Base-by-base conservation (phyloP, 2,329 filamentous ascomycete genomes). In the Curvularia verruculosa region DNA sequence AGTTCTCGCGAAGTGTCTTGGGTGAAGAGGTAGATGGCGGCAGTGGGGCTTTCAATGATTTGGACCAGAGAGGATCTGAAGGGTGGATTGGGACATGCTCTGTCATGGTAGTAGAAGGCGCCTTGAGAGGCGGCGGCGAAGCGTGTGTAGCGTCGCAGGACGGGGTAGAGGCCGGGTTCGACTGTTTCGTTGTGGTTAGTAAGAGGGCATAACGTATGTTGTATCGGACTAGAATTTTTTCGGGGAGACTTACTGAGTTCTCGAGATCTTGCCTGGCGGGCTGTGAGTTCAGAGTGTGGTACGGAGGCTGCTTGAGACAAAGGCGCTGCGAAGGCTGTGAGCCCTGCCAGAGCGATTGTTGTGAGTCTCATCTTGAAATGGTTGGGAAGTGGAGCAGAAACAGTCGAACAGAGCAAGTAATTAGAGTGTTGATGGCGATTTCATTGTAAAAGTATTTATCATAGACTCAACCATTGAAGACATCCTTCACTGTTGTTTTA, bases 91-190 rank as follows among this genome's bases (percentile, higher is more conserved):
- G 53, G 49, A 26, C 62, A 65, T 10, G 10, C 3, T 6, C 29
- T 52, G 23, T 58, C 62, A 1, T 56, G 37, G 23, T 58, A 54
- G 39, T 61, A 65, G 15, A 65, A 63, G 13, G 60, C 58, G 28
- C 58, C 58, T 8, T 63, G 58, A 5, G 60, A 55, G 21, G 62
- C 62, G 2, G 57, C 60, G 3, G 62, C 58, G 23, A 58, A 65
- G 19, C 58, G 50, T n/a, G 60, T 65, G 44, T 65, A 63, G 12
- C 62, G 50, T 40, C 61, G 60, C 4, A 63, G 46, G 5, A 54
- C 24, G 2, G 60, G 55, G 21, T 54, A 65, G 13, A 59, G 31
- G 13, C 24, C 36, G 1, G 62, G 49, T 1, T 63, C 46, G 2
- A 64, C 62, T 64, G 28, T 3, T 21, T 1, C 1, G 26, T 5